These are phyloP conservation scores for Huntiella decipiens DNA, from an alignment of 2,329 filamentous ascomycete genomes.

Conservation along the genomic window DNA sequence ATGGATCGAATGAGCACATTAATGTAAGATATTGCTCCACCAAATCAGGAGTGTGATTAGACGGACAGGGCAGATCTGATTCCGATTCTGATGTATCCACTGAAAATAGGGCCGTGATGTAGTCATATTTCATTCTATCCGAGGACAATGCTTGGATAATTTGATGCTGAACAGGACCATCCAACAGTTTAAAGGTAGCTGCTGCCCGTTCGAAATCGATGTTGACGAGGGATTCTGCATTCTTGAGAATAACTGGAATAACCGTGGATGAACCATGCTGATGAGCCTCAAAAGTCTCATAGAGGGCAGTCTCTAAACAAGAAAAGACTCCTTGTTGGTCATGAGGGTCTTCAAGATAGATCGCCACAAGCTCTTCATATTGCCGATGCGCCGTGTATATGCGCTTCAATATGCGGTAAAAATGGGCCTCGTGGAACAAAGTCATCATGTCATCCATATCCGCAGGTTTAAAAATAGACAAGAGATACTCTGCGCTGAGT, in stretches of 20 bases:
- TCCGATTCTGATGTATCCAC: slow-evolving; percentile 16
- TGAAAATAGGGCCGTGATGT: slow-evolving; percentile 60
- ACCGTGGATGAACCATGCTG: slow-evolving; percentile 43
- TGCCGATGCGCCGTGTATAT: slow-evolving; percentile 66
- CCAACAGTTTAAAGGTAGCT: slow-evolving; percentile 41
- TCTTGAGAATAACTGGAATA: slow-evolving; percentile 42
- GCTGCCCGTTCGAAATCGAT: slow-evolving; percentile 50
- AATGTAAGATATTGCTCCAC: slow-evolving; percentile 73
- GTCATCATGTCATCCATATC: slow-evolving; percentile 60
- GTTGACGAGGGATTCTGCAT: slow-evolving; percentile 46
- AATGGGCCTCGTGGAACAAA: slow-evolving; percentile 58
- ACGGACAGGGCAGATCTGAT: slow-evolving; percentile 17
- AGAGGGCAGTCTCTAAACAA: slow-evolving; percentile 34
- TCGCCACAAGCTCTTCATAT: slow-evolving; percentile 57
- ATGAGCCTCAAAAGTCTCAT: slow-evolving; percentile 45
- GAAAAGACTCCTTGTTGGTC: slow-evolving; percentile 60
- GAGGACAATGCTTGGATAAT: slow-evolving; percentile 28
- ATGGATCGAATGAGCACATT: slow-evolving; percentile 71
- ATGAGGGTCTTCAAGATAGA: slow-evolving; percentile 70
- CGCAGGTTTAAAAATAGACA: slow-evolving; percentile 83
- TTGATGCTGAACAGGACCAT: slow-evolving; percentile 44
- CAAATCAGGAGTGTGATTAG: slow-evolving; percentile 36
- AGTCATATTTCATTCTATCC: slow-evolving; percentile 43
- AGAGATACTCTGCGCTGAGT: slow-evolving; percentile 85
- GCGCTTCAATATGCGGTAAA: slow-evolving; percentile 81